Evolutionary conservation across 495 filamentous ascomycete genomes (phyloP).

Genomic region (Aspergillus incahuasiensis): DNA sequence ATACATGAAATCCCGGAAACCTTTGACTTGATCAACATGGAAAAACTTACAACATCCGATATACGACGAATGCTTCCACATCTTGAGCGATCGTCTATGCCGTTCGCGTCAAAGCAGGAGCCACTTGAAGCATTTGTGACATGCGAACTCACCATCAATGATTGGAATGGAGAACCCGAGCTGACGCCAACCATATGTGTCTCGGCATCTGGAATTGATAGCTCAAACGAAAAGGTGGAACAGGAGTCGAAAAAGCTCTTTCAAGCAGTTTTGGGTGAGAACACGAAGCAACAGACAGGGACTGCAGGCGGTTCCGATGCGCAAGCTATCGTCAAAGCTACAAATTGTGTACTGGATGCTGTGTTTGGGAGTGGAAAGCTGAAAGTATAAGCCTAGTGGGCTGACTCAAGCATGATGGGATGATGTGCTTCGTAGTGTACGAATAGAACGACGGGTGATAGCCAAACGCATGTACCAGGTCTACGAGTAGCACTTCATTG

Average conservation of each 20-base stretch:
- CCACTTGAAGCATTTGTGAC: slow-evolving; percentile 27
- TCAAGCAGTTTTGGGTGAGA: slow-evolving; percentile 31
- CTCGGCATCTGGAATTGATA: slow-evolving; percentile 17
- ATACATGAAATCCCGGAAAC: neutral
- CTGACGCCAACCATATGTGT: slow-evolving; percentile 34
- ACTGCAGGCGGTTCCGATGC: slow-evolving; percentile 16
- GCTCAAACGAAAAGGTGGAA: slow-evolving; percentile 27
- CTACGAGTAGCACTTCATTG: too few species aligned
- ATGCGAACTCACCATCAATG: slow-evolving; percentile 32
- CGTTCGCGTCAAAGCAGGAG: slow-evolving; percentile 26
- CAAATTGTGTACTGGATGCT: slow-evolving; percentile 29
- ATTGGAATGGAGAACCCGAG: slow-evolving; percentile 40
- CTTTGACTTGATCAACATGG: neutral
- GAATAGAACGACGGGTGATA: too few species aligned
- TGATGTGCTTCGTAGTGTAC: neutral
- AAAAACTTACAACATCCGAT: slow-evolving; percentile 20
- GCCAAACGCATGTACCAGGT: too few species aligned
- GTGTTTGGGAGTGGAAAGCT: slow-evolving; percentile 24
- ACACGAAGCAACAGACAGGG: slow-evolving; percentile 7
- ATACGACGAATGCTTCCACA: slow-evolving; percentile 33
- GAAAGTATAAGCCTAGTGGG: neutral
- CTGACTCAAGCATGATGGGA: too few species aligned
- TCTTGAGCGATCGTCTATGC: slow-evolving; percentile 37
- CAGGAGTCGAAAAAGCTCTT: slow-evolving; percentile 40
- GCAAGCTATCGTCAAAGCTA: slow-evolving; percentile 32